Conservation (phyloP, 805 yeast genomes). For the Hanseniaspora mollemarum region DNA sequence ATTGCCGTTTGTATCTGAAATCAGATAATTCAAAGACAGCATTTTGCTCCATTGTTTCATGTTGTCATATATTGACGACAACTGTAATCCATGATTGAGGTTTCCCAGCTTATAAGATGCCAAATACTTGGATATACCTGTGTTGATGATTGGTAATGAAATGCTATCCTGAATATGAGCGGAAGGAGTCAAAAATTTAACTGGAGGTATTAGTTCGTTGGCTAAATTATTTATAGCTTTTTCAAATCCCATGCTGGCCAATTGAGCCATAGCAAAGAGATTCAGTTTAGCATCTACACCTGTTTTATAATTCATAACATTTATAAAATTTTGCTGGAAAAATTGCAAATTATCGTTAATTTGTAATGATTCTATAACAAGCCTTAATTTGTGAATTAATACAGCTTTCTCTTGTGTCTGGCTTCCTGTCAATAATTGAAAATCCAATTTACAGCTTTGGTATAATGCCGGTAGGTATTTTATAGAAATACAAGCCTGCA, state of each 20-base stretch:
- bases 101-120: conserved; percentile 8
- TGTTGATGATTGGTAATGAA: not conserved
- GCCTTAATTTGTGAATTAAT: not conserved
- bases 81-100: conserved; percentile 4
- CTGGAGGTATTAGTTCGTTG: conserved; percentile 8
- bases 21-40: conserved; percentile 12
- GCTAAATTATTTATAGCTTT: conserved; percentile 10
- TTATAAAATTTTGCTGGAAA: conserved; percentile 13
- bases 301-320: conserved; percentile 8
- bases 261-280: conserved; percentile 10
- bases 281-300: not conserved
- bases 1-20: conserved; percentile 7
- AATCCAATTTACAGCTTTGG: conserved; percentile 1
- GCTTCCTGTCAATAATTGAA: not conserved
- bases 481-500: not conserved
- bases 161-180: not conserved
- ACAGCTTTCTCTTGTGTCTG: not conserved
- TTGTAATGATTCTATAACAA: not conserved
- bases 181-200: not conserved
- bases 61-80: conserved; percentile 6
- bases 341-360: conserved; percentile 3
- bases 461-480: not conserved
- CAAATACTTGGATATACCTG: conserved; percentile 13
- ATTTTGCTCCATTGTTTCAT: conserved; percentile 2
- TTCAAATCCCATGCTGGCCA: conserved; percentile 10